phyloP scores from a whole-genome alignment of 2,329 filamentous ascomycete species.

The Hypoxylon sp. region DNA sequence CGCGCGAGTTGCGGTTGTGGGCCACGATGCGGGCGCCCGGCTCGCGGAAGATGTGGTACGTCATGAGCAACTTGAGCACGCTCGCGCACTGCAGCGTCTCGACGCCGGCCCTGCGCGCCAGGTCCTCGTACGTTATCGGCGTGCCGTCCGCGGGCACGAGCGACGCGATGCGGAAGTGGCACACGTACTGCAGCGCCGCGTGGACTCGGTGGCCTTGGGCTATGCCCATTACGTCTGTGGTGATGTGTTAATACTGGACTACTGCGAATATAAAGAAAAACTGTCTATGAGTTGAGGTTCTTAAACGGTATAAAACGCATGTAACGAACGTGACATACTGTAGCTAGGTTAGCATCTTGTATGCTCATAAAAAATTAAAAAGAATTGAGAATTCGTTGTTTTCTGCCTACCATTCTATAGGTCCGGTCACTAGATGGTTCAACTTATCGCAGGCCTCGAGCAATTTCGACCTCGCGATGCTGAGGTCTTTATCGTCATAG shows the following conservation, averaged over 20 bases:
- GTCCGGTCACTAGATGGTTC: conserved; percentile 34
- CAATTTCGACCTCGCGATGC: conserved; percentile 32
- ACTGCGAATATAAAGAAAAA: no score
- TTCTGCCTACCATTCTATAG: conserved; percentile 34
- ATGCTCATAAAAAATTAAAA: neutral
- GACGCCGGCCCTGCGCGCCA: conserved; percentile 29
- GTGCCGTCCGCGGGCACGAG: conserved; percentile 32
- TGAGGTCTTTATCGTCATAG: conserved; percentile 35
- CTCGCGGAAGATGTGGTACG: conserved; percentile 38
- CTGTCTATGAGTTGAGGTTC: neutral
- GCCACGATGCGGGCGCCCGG: conserved; percentile 36
- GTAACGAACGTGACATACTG: neutral
- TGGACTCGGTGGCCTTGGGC: conserved; percentile 36
- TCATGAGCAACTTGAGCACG: conserved; percentile 36
- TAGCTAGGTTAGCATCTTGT: neutral
- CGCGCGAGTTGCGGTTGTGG: conserved; percentile 36
- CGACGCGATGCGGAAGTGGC: conserved; percentile 36
- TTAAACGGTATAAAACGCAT: neutral
- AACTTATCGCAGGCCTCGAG: conserved; percentile 39
- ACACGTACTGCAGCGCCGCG: conserved; percentile 35
- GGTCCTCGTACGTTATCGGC: conserved; percentile 34
- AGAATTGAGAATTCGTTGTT: neutral
- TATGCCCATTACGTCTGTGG: conserved; percentile 33
- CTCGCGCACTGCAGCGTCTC: conserved; percentile 30
- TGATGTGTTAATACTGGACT: no score